These are phyloP conservation scores for Cladorrhinum sp. DNA, from an alignment of 2,329 filamentous ascomycete species.

Conservation along the genomic window DNA sequence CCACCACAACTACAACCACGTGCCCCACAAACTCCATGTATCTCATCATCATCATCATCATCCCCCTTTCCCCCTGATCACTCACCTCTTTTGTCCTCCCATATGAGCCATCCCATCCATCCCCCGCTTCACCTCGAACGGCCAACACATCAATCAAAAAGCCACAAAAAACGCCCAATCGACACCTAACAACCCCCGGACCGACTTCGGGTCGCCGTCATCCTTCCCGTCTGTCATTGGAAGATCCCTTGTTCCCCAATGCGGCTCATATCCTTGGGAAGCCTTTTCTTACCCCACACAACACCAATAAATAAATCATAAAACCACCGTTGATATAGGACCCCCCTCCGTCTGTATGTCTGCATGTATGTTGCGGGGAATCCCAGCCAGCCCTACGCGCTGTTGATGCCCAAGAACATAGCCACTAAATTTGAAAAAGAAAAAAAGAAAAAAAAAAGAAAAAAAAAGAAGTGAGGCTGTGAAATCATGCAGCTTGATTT, in stretches of 20 bases:
- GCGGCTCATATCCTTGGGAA: background rate
- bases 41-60: background rate
- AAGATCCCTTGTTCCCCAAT: background rate
- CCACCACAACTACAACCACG: too few species aligned
- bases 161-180: background rate
- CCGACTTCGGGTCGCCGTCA: background rate
- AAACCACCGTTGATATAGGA: too few species aligned
- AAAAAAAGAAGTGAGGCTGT: too few species aligned
- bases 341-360: too few species aligned
- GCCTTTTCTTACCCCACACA: too few species aligned
- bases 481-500: background rate
- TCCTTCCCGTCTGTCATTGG: background rate
- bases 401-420: background rate
- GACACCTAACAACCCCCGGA: background rate
- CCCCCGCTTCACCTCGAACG: background rate
- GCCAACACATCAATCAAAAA: background rate
- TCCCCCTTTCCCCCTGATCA: background rate
- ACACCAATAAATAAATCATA: too few species aligned
- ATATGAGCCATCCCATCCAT: background rate
- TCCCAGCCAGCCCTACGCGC: background rate
- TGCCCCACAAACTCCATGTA: background rate
- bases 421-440: background rate
- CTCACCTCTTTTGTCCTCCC: background rate
- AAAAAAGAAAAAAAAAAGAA: too few species aligned
- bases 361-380: too few species aligned